These are phyloP conservation scores for Alisma plantagoaquatica DNA, from an alignment of 106 monocot genomes.

Conservation along the genomic window DNA sequence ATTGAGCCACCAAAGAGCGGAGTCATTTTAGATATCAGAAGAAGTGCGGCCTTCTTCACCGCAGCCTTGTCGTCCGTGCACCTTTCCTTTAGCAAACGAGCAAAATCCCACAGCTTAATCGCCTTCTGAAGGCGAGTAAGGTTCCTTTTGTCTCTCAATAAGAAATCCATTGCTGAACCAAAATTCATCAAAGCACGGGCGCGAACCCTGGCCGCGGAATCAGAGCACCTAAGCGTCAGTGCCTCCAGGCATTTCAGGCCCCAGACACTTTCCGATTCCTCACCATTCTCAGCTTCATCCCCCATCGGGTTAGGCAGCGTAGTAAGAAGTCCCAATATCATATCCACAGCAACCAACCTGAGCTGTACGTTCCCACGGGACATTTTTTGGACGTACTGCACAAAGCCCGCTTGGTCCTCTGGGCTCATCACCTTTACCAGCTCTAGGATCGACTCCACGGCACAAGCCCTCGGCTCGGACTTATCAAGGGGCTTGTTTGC, in stretches of 20 bases:
- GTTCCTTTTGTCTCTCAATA: slow-evolving; percentile 31
- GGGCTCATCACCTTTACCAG: slow-evolving; percentile 40
- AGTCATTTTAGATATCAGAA: slow-evolving; percentile 55
- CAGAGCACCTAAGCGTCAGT: slow-evolving; percentile 54
- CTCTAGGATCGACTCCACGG: slow-evolving; percentile 65
- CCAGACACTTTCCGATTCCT: slow-evolving; percentile 14
- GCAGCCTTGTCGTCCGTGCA: slow-evolving; percentile 88
- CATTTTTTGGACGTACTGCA: slow-evolving; percentile 56
- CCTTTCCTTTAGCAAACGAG: slow-evolving; percentile 47
- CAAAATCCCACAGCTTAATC: slow-evolving; percentile 27
- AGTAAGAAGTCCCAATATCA: slow-evolving; percentile 48
- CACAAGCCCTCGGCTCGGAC: slow-evolving; percentile 65
- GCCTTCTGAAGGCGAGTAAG: slow-evolving; percentile 19
- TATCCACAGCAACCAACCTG: slow-evolving; percentile 67
- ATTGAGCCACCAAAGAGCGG: slow-evolving; percentile 39
- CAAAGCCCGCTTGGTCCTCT: slow-evolving; percentile 41
- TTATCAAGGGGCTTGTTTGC: slow-evolving; percentile 62
- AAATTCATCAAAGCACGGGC: slow-evolving; percentile 74
- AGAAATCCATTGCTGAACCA: slow-evolving; percentile 36
- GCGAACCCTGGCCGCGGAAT: slow-evolving; percentile 45
- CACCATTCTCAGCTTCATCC: slow-evolving; percentile 5
- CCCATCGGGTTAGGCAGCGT: slow-evolving; percentile 36
- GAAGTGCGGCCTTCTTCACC: slow-evolving; percentile 75
- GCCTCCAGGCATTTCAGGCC: slow-evolving; percentile 41
- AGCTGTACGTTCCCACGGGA: slow-evolving; percentile 54